Percentiles rank a stretch among this genome's conserved stretches.
These are phyloP conservation scores for Amaranthus cruentus DNA, from an alignment of 148 eudicot species.

Conservation along the genomic window DNA sequence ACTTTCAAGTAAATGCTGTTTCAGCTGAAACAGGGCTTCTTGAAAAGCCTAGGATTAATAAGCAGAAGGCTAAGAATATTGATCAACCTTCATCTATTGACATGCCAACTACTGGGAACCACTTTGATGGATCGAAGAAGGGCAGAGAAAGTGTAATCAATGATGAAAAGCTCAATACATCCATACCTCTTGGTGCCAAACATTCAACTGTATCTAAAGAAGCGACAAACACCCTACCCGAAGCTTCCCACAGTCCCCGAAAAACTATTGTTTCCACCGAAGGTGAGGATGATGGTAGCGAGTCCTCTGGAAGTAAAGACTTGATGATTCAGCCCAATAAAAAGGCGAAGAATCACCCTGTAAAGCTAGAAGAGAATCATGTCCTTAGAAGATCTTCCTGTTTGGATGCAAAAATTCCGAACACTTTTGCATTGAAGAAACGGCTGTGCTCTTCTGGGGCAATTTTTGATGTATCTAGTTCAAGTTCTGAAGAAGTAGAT, in stretches of 20 bases:
- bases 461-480: conserved; percentile 49
- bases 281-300: conserved; percentile 5
- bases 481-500: conserved; percentile 44
- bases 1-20: conserved; percentile 22
- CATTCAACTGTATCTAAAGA: conserved; percentile 22
- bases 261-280: conserved; percentile 7
- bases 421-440: conserved; percentile 30
- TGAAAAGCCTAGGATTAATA: conserved; percentile 18
- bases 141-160: conserved; percentile 18
- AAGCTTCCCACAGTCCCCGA: background rate
- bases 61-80: conserved; percentile 27
- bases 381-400: conserved; percentile 26
- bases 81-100: conserved; percentile 26
- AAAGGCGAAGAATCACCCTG: conserved; percentile 24
- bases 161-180: conserved; percentile 13
- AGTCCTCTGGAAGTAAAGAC: conserved; percentile 18
- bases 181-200: conserved; percentile 14
- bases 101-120: conserved; percentile 15
- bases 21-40: conserved; percentile 15
- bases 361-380: conserved; percentile 15
- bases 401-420: conserved; percentile 24
- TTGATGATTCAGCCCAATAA: conserved; percentile 16
- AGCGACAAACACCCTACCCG: conserved; percentile 10
- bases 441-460: conserved; percentile 38
- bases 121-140: conserved; percentile 10